Evolutionary conservation across 2,329 filamentous ascomycete genomes (phyloP), one percentile per base, ranked within the genome.

Genomic region (Exophiala xenobiotica): DNA sequence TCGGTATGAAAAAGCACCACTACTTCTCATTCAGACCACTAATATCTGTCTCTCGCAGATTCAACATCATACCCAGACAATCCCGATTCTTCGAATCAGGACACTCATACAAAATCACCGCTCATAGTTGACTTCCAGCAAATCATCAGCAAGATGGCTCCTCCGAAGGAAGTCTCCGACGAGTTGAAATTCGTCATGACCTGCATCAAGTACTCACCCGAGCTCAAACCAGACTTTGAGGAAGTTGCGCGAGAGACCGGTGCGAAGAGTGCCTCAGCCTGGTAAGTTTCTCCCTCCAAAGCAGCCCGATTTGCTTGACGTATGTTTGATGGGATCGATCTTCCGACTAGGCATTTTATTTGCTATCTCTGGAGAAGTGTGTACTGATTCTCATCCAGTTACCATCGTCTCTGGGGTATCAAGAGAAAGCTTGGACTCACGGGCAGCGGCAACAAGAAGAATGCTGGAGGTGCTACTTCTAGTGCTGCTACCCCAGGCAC

Each of bases 121-220:
- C 22, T 19, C 22, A 27, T 4, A 27, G 39, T 16, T 11, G 8
- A 42, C 16, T 2, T 12, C 20, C 16, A 42, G 18, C 6, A n/a
- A 24, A 11, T 12, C 16, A 24, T 16, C 27, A 19, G 11, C 19
- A 38, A 12, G n/a, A 54, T 54, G 51, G 42, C 56, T 5, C 52
- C 56, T 14, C 5, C 33, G 0, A 48, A 40, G 14, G 29, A 18
- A 3, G 23, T 31, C 6, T 29, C 20, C 20, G 50, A 54, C 4
- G 57, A 59, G 38, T 57, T 60, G 45, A 51, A 43, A 11, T 56
- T 60, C 37, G 51, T 60, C 42, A 58, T 60, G 55, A 56, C 53
- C 26, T 58, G 56, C 42, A 39, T 58, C 31, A 53, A 56, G 27
- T 45, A 60, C 24, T 44, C 48, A 1, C 20, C 12, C 24, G 51